Conservation (phyloP, 345 rosid genomes). For the Moringa oleifera region DNA sequence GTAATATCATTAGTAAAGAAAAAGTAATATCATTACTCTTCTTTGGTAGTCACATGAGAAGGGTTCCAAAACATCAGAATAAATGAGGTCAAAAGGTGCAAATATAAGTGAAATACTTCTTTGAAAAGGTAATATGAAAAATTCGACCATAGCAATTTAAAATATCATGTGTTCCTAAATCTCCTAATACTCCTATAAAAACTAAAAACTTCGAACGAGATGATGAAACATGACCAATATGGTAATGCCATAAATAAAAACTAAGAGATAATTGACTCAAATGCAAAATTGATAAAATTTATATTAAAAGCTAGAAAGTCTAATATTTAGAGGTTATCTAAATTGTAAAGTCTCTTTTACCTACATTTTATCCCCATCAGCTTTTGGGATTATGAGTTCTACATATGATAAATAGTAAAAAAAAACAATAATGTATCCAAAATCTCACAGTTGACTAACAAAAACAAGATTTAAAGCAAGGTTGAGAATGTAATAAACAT, state of each 20-base stretch:
- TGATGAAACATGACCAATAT: not conserved
- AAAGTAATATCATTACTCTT: too few relatives aligned
- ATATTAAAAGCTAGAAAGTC: not conserved
- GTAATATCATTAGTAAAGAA: too few relatives aligned
- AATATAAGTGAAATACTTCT: not conserved
- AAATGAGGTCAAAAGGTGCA: not conserved
- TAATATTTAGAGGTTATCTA: not conserved
- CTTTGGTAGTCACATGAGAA: too few relatives aligned
- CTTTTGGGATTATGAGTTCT: too few relatives aligned
- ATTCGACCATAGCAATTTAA: slow-evolving; percentile 1
- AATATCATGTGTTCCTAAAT: too few relatives aligned
- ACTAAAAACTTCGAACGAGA: not conserved
- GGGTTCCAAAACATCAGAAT: not conserved
- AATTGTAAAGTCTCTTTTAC: not conserved
- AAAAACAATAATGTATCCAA: too few relatives aligned
- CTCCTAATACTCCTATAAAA: too few relatives aligned
- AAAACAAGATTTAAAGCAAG: not conserved
- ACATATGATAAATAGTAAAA: too few relatives aligned
- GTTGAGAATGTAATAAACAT: too few relatives aligned
- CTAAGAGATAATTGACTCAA: not conserved
- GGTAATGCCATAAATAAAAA: not conserved
- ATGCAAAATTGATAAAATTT: not conserved
- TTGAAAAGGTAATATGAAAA: not conserved
- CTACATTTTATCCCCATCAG: not conserved
- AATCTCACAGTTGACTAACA: too few relatives aligned